Conservation (phyloP, 2,329 filamentous ascomycete genomes). For the Epichloe brachyelytri region DNA sequence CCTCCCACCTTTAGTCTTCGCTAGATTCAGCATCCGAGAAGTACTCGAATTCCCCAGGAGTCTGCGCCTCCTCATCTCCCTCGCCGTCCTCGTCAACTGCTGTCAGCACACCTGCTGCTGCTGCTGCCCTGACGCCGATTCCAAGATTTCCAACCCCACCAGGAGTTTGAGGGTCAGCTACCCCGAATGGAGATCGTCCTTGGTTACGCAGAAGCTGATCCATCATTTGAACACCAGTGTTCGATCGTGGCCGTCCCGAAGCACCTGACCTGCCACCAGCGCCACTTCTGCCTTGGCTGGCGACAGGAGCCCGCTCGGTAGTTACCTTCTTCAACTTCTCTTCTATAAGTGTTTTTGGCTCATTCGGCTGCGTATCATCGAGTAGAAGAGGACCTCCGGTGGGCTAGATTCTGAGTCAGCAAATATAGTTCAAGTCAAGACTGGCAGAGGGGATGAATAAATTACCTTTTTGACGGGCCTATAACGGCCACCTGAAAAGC, state of each 20-base stretch:
- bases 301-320: conserved; percentile 47
- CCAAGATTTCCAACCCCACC: conserved; percentile 30
- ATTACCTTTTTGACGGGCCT: conserved; percentile 78
- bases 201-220: conserved; percentile 31
- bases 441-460: conserved; percentile 5
- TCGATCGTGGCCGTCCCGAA: conserved; percentile 18
- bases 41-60: conserved; percentile 67
- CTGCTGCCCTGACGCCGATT: conserved; percentile 42
- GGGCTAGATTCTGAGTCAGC: conserved; percentile 41
- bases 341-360: conserved; percentile 71
- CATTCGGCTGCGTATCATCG: conserved; percentile 65
- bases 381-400: conserved; percentile 92
- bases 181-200: conserved; percentile 21
- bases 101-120: conserved; percentile 68
- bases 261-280: conserved; percentile 19
- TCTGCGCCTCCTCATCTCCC: conserved; percentile 56
- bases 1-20: conserved; percentile 13
- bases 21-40: conserved; percentile 50
- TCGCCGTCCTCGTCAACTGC: conserved; percentile 78
- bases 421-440: background rate
- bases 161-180: conserved; percentile 16
- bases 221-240: conserved; percentile 22
- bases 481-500: conserved; percentile 80
- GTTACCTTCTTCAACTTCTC: conserved; percentile 80
- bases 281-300: conserved; percentile 21